Base-by-base conservation (phyloP, 176 grass and related monocot species). In the Rhynchospora breviuscula region DNA sequence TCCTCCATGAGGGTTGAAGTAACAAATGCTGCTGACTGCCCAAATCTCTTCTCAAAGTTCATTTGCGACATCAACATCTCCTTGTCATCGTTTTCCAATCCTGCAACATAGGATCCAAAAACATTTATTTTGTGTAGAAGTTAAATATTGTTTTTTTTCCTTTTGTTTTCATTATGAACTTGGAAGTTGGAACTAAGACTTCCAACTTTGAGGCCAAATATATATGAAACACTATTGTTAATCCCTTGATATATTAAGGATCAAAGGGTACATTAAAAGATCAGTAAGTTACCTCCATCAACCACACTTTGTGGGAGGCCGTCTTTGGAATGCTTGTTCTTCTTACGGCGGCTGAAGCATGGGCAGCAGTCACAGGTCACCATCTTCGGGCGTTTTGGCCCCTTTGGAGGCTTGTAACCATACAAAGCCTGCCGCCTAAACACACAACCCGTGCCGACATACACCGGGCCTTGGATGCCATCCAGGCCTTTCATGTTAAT, bases 1-100 rank as follows among this genome's bases (percentile, higher is more conserved):
- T 99, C 97, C 85, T 99, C 97, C 97, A 99, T 99, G 46, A 99
- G 85, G n/a, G 97, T 99, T 17, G 97, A 99, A 10, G 97, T 99
- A 7, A 99, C 93, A 47, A 99, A 99, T 73, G 93, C 91, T 22
- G 97, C 91, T 0, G 97, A 99, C 67, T 96, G 97, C 33, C 97
- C 93, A 59, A 99, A 99, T 52, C 97, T 87, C 89, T 99, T 99
- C 91, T 99, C 97, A 51, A 99, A 99, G 88, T 99, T 99, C 97
- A 99, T 96, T 6, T 99, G 93, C 3, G 97, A 99, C 97, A 99
- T 96, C 60, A 99, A 62, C 81, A 93, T 57, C 91, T 99, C 97
- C 91, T 93, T 93, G 88, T 93, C 93, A 3, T 90, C 78, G 63
- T 84, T 56, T 43, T 93, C 97, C 81, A 90, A 44, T 23, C 91